Percentiles rank a stretch among this genome's conserved stretches.
These are phyloP conservation scores for Zelopaecilomyces penicillatus DNA, from an alignment of 2,329 filamentous ascomycete genomes.

Conservation along the genomic window DNA sequence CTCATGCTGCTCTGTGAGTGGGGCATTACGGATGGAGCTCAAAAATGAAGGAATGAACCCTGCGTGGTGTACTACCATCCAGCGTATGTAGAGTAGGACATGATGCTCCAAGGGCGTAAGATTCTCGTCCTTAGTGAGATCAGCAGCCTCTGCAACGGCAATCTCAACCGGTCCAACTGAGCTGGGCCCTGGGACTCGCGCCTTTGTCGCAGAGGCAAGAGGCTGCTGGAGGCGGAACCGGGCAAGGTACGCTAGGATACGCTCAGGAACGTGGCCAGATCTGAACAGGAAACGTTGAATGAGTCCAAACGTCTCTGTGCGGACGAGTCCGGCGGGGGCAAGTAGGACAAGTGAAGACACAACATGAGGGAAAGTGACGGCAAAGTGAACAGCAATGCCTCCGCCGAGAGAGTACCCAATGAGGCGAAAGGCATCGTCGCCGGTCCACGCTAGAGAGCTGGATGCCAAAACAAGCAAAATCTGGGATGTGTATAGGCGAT, in stretches of 20 bases:
- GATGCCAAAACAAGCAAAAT: slow-evolving; percentile 63
- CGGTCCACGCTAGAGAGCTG: slow-evolving; percentile 61
- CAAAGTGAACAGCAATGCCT: slow-evolving; percentile 67
- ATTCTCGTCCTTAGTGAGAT: slow-evolving; percentile 16
- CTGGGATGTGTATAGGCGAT: slow-evolving; percentile 64
- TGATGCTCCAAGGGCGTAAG: slow-evolving; percentile 34
- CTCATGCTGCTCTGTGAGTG: slow-evolving; percentile 43
- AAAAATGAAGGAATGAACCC: slow-evolving; percentile 55
- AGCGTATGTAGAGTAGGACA: slow-evolving; percentile 45
- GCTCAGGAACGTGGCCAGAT: slow-evolving; percentile 46
- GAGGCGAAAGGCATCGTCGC: slow-evolving; percentile 49
- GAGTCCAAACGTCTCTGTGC: slow-evolving; percentile 42
- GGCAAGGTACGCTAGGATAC: slow-evolving; percentile 40
- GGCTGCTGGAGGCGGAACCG: slow-evolving; percentile 40
- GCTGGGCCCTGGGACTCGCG: slow-evolving; percentile 9
- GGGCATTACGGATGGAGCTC: slow-evolving; percentile 46
- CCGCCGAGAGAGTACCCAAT: slow-evolving; percentile 79
- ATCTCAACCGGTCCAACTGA: slow-evolving; percentile 24
- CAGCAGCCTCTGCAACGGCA: slow-evolving; percentile 34
- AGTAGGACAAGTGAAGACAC: slow-evolving; percentile 66
- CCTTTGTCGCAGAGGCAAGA: slow-evolving; percentile 33
- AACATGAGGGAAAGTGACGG: slow-evolving; percentile 61
- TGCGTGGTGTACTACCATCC: slow-evolving; percentile 47
- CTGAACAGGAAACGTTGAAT: slow-evolving; percentile 43
- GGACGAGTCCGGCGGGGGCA: slow-evolving; percentile 69